Evolutionary conservation across 2,329 filamentous ascomycete genomes (phyloP).

Genomic region (Mycosphaerella sp.): DNA sequence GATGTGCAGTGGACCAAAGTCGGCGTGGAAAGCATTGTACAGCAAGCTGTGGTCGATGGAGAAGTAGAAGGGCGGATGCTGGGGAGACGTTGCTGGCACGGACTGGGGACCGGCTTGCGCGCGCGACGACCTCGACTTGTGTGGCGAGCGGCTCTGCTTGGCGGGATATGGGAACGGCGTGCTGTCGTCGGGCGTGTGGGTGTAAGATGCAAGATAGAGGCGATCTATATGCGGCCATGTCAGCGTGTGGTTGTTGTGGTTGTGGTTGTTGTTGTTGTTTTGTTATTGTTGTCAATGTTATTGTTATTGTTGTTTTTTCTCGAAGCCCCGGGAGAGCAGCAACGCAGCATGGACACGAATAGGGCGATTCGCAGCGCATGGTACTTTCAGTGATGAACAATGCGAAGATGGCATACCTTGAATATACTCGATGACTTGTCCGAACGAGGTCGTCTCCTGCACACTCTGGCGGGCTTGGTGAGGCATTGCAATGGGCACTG

Average conservation of each 20-base stretch:
- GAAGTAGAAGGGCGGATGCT: constrained; percentile 81
- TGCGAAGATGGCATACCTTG: constrained; percentile 53
- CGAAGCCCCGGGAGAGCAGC: too few relatives aligned
- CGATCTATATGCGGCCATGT: constrained; percentile 59
- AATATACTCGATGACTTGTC: constrained; percentile 93
- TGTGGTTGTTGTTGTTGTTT: neutral
- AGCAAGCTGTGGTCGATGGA: constrained; percentile 76
- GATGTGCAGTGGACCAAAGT: constrained; percentile 96
- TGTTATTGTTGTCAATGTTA: too few relatives aligned
- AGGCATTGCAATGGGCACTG: constrained; percentile 25
- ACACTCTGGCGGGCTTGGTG: constrained; percentile 25
- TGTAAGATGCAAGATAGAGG: constrained; percentile 89
- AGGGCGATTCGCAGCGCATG: too few relatives aligned
- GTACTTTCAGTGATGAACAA: neutral
- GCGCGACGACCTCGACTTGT: constrained; percentile 62
- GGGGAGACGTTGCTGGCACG: constrained; percentile 30
- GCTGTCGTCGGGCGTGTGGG: constrained; percentile 69
- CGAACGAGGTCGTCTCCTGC: constrained; percentile 53
- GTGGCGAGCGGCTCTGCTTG: constrained; percentile 58
- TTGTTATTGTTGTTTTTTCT: too few relatives aligned
- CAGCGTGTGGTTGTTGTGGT: constrained; percentile 26
- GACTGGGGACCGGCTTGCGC: constrained; percentile 54
- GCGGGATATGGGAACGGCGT: constrained; percentile 80
- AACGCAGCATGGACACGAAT: too few relatives aligned
- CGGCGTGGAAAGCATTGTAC: constrained; percentile 98